Conservation (phyloP, 345 rosid genomes). For the Arabidopsis suecica region DNA sequence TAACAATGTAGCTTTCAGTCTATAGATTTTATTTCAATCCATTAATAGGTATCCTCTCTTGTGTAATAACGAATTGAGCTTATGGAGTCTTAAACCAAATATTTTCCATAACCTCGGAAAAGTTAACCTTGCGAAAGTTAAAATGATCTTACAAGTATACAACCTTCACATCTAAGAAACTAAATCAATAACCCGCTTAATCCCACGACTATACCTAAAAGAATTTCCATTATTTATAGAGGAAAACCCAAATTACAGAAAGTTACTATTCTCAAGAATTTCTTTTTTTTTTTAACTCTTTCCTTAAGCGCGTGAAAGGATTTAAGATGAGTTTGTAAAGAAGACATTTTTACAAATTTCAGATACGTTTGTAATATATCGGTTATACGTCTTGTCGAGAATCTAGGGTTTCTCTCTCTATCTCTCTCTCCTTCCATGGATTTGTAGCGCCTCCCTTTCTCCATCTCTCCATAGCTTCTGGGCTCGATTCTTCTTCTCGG, state of each 20-base stretch:
- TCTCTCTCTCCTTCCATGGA: slow-evolving; percentile 27
- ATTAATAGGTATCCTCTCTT: neutral
- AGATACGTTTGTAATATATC: slow-evolving; percentile 25
- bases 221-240: no score
- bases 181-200: neutral
- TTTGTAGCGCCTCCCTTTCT: slow-evolving; percentile 41
- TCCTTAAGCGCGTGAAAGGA: slow-evolving; percentile 5
- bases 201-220: no score
- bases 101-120: neutral
- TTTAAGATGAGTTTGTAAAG: slow-evolving; percentile 7
- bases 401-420: slow-evolving; percentile 59
- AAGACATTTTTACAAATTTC: neutral
- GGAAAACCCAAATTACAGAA: neutral
- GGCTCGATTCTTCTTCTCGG: slow-evolving; percentile 28
- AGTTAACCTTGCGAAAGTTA: neutral
- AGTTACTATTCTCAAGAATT: neutral
- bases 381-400: slow-evolving; percentile 36
- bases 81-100: neutral
- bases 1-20: neutral
- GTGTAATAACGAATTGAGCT: slow-evolving; percentile 22
- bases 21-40: neutral
- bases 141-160: no score
- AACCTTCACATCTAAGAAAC: neutral
- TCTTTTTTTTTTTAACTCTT: neutral
- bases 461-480: slow-evolving; percentile 31